These are phyloP conservation scores for Suillus bovinus DNA, from an alignment of 768 basidiomycete species.

Conservation along the genomic window DNA sequence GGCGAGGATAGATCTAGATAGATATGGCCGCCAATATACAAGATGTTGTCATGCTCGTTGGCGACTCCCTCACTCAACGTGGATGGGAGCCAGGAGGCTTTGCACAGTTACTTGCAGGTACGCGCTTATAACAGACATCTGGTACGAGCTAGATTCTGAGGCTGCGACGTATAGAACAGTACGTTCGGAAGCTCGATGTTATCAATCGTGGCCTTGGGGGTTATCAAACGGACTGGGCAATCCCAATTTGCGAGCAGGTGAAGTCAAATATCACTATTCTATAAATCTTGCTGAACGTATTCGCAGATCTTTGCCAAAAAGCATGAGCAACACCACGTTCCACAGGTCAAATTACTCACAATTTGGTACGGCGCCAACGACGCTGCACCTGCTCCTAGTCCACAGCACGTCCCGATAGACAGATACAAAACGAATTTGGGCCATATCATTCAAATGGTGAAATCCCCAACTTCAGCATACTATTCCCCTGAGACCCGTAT, in stretches of 20 bases:
- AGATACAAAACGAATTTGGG: slow-evolving; percentile 65
- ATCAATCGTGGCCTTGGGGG: slow-evolving; percentile 83
- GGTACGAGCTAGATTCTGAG: not conserved
- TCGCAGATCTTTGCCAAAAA: slow-evolving; percentile 59
- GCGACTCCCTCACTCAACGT: slow-evolving; percentile 80
- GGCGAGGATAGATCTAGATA: not conserved
- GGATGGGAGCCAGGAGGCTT: slow-evolving; percentile 64
- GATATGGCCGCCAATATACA: slow-evolving; percentile 59
- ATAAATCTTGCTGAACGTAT: not conserved
- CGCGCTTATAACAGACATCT: slow-evolving; percentile 3
- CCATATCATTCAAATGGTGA: slow-evolving; percentile 62
- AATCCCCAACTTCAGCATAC: slow-evolving; percentile 57
- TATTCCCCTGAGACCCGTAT: slow-evolving; percentile 75
- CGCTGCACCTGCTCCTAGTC: slow-evolving; percentile 59
- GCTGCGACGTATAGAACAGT: slow-evolving; percentile 51
- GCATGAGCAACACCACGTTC: slow-evolving; percentile 45
- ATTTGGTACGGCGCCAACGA: slow-evolving; percentile 96
- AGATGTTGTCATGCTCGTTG: slow-evolving; percentile 73
- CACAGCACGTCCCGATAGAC: slow-evolving; percentile 76
- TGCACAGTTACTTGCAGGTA: slow-evolving; percentile 59
- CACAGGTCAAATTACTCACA: slow-evolving; percentile 69
- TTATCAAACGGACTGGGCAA: slow-evolving; percentile 86
- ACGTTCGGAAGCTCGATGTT: slow-evolving; percentile 81
- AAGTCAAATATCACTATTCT: not conserved
- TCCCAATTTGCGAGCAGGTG: slow-evolving; percentile 79